Percentiles rank a stretch among this genome's conserved stretches.
phyloP scores from a whole-genome alignment of 2,329 filamentous ascomycete species.

The Blumeria graminis region DNA sequence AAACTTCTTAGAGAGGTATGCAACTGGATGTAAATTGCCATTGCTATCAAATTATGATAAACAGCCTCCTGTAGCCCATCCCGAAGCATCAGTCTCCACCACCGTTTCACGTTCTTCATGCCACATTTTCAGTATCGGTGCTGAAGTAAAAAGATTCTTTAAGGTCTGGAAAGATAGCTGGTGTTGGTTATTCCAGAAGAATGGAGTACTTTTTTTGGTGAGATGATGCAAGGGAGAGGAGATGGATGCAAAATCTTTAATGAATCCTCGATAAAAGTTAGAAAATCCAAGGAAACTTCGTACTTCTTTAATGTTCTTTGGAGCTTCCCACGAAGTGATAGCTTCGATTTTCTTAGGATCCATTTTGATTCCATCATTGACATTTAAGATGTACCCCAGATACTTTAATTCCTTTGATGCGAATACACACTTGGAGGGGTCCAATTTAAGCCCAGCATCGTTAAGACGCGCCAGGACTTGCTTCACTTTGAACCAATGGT shows the following conservation, averaged over 20 bases:
- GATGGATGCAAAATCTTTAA: neutral
- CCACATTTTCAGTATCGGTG: neutral
- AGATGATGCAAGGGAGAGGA: neutral
- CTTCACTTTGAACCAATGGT: neutral
- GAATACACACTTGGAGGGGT: neutral
- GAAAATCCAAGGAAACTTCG: neutral
- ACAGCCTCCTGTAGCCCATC: neutral
- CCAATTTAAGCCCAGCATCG: neutral
- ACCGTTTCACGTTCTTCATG: neutral
- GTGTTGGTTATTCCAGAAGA: neutral
- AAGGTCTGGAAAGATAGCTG: neutral
- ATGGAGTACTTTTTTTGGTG: neutral
- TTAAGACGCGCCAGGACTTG: neutral
- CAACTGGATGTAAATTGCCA: constrained; percentile 3
- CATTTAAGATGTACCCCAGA: neutral
- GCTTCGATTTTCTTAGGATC: neutral
- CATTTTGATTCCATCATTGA: neutral
- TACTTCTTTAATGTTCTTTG: neutral
- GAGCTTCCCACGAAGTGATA: neutral
- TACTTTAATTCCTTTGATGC: neutral
- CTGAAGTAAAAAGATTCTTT: neutral
- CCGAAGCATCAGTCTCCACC: neutral
- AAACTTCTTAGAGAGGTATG: constrained; percentile 11
- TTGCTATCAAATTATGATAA: neutral
- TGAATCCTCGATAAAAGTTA: constrained; percentile 1